phyloP scores from a whole-genome alignment of 768 basidiomycete species.

The Panaeolus papilionaceus region DNA sequence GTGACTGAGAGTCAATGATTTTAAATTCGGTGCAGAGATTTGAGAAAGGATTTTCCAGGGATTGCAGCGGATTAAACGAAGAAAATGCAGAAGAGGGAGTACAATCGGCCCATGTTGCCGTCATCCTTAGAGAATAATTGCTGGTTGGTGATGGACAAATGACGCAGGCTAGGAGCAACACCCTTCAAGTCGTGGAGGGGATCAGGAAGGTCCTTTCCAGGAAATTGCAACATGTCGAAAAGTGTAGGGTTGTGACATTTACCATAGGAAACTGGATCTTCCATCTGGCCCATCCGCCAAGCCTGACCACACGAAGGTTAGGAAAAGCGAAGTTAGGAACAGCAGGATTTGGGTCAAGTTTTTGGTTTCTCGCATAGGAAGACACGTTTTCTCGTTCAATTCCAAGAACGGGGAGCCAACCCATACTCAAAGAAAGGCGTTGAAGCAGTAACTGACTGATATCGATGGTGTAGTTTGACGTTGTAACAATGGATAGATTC shows the following conservation, averaged over 20 bases:
- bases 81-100: conserved; percentile 41
- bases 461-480: conserved; percentile 30
- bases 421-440: conserved; percentile 45
- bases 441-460: conserved; percentile 41
- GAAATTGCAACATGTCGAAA: conserved; percentile 21
- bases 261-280: conserved; percentile 44
- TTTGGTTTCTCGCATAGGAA: conserved; percentile 37
- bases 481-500: conserved; percentile 40
- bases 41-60: too few relatives aligned
- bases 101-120: conserved; percentile 29
- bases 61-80: conserved; percentile 32
- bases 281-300: conserved; percentile 49
- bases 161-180: conserved; percentile 41
- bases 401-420: conserved; percentile 26
- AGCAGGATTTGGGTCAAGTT: conserved; percentile 32
- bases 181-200: conserved; percentile 43
- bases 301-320: conserved; percentile 44
- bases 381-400: conserved; percentile 13
- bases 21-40: too few relatives aligned
- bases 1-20: too few relatives aligned
- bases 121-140: too few relatives aligned
- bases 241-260: conserved; percentile 45
- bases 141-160: conserved; percentile 46
- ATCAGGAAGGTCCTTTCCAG: conserved; percentile 24
- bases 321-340: conserved; percentile 41